Evolutionary conservation across 495 filamentous ascomycete genomes (phyloP), one percentile per base, ranked within the genome.

Genomic region (Neurospora sp.): DNA sequence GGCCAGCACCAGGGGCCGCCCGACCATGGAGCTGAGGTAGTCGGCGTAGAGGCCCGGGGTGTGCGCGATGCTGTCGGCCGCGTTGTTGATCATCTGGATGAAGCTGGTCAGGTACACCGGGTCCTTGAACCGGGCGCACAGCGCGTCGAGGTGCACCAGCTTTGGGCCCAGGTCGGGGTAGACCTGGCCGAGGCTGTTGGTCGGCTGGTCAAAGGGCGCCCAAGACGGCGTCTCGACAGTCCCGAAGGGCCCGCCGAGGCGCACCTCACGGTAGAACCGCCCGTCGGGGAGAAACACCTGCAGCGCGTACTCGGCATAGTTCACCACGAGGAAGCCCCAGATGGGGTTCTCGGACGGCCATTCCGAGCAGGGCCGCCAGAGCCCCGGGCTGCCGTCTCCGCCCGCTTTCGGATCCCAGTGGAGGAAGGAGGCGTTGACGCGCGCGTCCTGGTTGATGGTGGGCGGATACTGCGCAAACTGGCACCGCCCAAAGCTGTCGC

Each of bases 271-370:
- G 76, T 86, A 87, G 78, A 89, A 89, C 0, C 75, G 81, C 3
- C 87, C 87, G 66, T 87, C 84, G 0, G 72, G 41, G 0, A 79
- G 66, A 74, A 89, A 89, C 12, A 89, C 35, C 75, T 88, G 87
- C 8, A 89, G 68, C 1, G 82, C 84, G 37, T 75, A 71, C 73
- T 88, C 81, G 61, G 75, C 79, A 74, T 83, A 88, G 79, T 89
- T 89, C 73, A 83, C 72, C 1, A 89, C 76, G 1, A 88, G 39
- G 87, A 87, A 89, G 3, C 87, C 87, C 82, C 82, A 88, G 71
- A 88, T 79, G 27, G 86, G 87, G 53, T 81, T 82, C 68, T 88
- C 86, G 22, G 22, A 22, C 22, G 22, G 22, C 79, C 79, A 84
- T 27, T 87, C 84, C 0, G 70, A 41, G 9, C 73, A 39, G 1